These are phyloP conservation scores for Rubia balearica DNA, from an alignment of 305 asterid genomes.

Conservation along the genomic window DNA sequence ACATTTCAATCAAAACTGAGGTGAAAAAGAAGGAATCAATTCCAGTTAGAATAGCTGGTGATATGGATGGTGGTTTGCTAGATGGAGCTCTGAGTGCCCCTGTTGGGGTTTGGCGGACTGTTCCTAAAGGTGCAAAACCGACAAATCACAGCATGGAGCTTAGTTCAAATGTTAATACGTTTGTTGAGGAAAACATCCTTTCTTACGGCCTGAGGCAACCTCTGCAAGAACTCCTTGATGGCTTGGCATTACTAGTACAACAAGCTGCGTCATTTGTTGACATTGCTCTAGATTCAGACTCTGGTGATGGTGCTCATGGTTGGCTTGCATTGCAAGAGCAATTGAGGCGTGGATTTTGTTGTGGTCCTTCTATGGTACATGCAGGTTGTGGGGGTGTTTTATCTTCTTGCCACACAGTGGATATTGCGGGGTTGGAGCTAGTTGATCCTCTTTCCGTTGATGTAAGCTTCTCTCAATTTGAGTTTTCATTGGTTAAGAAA, in stretches of 20 bases:
- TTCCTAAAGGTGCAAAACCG: conserved; percentile 66
- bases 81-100: conserved; percentile 82
- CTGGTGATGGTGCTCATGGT: conserved; percentile 94
- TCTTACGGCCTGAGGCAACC: conserved; percentile 93
- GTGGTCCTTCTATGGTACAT: conserved; percentile 98
- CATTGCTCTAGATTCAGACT: conserved; percentile 91
- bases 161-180: conserved; percentile 66
- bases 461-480: conserved; percentile 45
- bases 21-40: conserved; percentile 76
- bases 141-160: conserved; percentile 60
- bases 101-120: conserved; percentile 98
- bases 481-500: neutral
- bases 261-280: conserved; percentile 99
- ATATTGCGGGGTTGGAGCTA: conserved; percentile 94
- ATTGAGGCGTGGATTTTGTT: conserved; percentile 93
- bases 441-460: conserved; percentile 92
- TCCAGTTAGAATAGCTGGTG: conserved; percentile 95
- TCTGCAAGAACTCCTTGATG: conserved; percentile 97
- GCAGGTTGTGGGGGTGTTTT: conserved; percentile 99
- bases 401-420: conserved; percentile 93
- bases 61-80: conserved; percentile 69
- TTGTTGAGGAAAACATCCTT: conserved; percentile 84
- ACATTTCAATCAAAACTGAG: conserved; percentile 58
- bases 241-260: conserved; percentile 85
- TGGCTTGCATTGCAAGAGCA: conserved; percentile 99